Conservation (phyloP, 179 eudicot species). For the Spergularia azorica region DNA sequence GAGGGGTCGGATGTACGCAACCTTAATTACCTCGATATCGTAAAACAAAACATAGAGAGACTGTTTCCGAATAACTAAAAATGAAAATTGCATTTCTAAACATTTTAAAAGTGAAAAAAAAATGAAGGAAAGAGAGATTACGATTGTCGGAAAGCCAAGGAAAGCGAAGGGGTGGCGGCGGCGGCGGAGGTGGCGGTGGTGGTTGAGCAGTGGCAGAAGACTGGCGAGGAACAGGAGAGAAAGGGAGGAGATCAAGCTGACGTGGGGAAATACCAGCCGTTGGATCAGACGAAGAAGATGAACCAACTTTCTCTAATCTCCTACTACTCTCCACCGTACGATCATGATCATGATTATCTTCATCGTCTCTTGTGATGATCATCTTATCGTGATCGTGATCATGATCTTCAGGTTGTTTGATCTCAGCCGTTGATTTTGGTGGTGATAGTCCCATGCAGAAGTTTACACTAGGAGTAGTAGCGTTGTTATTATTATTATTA, state of each 20-base stretch:
- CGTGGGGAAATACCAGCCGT: conserved; percentile 42
- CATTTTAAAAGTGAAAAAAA: too few species aligned
- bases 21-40: too few species aligned
- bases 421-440: conserved; percentile 22
- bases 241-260: conserved; percentile 67
- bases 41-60: too few species aligned
- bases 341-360: conserved; percentile 13
- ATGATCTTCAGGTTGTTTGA: neutral
- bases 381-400: neutral
- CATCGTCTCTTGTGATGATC: neutral
- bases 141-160: conserved; percentile 56
- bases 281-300: conserved; percentile 44
- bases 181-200: conserved; percentile 7
- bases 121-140: neutral
- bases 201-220: neutral
- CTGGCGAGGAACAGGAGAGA: conserved; percentile 46
- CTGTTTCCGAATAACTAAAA: too few species aligned
- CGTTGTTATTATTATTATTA: neutral
- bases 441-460: conserved; percentile 51
- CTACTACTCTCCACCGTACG: too few species aligned
- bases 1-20: too few species aligned
- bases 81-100: too few species aligned
- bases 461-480: conserved; percentile 5
- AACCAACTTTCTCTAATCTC: conserved; percentile 22
- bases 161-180: conserved; percentile 43